A percentile compares a stretch with the other conserved stretches of the same genome.
Evolutionary conservation across 768 basidiomycete species (phyloP).

Genomic region (Chalciporus pseudorubinellus): DNA sequence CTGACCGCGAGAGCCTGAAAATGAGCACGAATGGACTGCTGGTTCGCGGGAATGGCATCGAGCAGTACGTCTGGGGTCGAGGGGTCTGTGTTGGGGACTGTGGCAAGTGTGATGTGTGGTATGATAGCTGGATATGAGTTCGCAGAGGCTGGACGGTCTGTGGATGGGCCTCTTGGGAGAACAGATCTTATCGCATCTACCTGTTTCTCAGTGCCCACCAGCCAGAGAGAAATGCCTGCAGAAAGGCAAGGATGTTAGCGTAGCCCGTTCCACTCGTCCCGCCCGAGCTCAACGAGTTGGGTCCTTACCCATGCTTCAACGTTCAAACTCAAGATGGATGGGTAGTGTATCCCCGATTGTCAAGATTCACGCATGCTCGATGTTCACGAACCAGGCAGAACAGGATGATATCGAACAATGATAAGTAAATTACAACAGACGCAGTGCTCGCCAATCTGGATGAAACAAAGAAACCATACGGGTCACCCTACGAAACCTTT

Average conservation of each 20-base stretch:
- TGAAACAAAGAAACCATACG: background rate
- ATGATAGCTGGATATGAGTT: constrained; percentile 59
- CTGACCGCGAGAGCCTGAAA: constrained; percentile 59
- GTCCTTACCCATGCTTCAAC: constrained; percentile 22
- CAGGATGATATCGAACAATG: background rate
- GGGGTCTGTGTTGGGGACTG: constrained; percentile 31
- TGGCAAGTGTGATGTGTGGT: constrained; percentile 70
- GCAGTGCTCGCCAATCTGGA: background rate
- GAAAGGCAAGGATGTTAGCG: background rate
- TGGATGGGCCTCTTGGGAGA: constrained; percentile 42
- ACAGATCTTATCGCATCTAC: constrained; percentile 42
- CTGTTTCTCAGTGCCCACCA: constrained; percentile 55
- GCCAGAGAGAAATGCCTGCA: constrained; percentile 65
- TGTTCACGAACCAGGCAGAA: background rate
- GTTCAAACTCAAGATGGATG: background rate
- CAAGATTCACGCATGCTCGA: too few species aligned
- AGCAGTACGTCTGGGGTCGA: constrained; percentile 28
- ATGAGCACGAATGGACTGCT: constrained; percentile 37
- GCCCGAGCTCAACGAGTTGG: background rate
- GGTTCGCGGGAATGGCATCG: constrained; percentile 36
- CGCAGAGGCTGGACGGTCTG: constrained; percentile 15
- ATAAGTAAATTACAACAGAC: constrained; percentile 11
- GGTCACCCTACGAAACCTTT: background rate
- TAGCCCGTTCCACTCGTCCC: background rate
- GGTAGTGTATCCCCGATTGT: background rate